A percentile compares a stretch with the other conserved stretches of the same genome.
These are phyloP conservation scores for Agapanthus africanus DNA, from an alignment of 106 monocot genomes.

Conservation along the genomic window DNA sequence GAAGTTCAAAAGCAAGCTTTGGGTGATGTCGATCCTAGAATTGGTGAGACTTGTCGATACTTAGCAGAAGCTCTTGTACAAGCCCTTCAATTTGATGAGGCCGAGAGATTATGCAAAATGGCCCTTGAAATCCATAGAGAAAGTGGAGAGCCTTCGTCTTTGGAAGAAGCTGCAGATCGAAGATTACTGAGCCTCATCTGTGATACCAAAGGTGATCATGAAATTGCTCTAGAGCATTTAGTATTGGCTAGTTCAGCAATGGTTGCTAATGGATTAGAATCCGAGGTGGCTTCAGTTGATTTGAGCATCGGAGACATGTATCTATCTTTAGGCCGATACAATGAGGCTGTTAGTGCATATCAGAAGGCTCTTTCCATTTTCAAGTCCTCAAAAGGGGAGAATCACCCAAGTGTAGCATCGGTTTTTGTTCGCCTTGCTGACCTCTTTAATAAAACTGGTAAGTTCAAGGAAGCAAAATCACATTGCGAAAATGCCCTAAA, in stretches of 20 bases:
- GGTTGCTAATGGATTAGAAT: conserved; percentile 57
- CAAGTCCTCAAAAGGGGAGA: conserved; percentile 63
- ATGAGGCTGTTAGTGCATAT: conserved; percentile 68
- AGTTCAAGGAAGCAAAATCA: conserved; percentile 59
- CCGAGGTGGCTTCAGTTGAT: conserved; percentile 57
- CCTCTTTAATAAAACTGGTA: conserved; percentile 74
- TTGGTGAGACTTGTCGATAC: conserved; percentile 74
- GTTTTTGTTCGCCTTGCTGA: conserved; percentile 61
- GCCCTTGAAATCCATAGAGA: conserved; percentile 61
- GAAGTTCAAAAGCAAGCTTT: conserved; percentile 51
- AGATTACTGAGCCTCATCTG: conserved; percentile 71
- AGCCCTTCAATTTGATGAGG: conserved; percentile 62
- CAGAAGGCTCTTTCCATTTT: conserved; percentile 56
- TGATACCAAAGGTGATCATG: conserved; percentile 58
- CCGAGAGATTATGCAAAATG: conserved; percentile 47
- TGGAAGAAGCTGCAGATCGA: conserved; percentile 60
- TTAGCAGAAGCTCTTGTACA: conserved; percentile 66
- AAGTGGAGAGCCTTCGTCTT: conserved; percentile 28
- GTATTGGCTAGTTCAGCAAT: conserved; percentile 59
- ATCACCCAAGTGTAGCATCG: conserved; percentile 53
- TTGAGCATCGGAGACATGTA: conserved; percentile 67
- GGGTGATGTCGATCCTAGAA: conserved; percentile 58
- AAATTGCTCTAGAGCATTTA: conserved; percentile 63
- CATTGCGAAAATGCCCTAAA: conserved; percentile 77
- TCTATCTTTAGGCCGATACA: conserved; percentile 46